A percentile compares a stretch with the other conserved stretches of the same genome.
Evolutionary conservation across 306 rosid genomes (phyloP).

Genomic region (Lablab purpureus): DNA sequence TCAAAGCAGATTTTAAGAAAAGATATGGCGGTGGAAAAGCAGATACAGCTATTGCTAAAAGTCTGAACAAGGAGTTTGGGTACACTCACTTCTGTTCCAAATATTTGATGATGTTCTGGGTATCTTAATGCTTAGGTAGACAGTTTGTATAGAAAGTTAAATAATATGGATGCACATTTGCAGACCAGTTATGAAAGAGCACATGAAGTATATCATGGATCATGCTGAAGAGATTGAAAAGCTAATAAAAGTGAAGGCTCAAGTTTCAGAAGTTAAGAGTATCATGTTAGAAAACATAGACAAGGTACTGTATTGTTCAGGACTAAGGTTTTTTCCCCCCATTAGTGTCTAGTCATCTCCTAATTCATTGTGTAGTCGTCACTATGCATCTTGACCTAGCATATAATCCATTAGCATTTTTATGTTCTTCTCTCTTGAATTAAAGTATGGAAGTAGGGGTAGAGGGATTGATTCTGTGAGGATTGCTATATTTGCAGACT

Average conservation of each 20-base stretch:
- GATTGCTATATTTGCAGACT: background rate
- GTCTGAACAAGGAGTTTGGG: constrained; percentile 97
- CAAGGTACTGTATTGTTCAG: constrained; percentile 47
- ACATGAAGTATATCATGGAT: constrained; percentile 89
- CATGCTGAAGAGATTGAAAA: constrained; percentile 94
- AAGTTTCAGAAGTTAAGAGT: constrained; percentile 89
- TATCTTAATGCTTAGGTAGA: constrained; percentile 27
- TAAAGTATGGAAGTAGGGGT: background rate
- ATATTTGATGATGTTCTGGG: constrained; percentile 2
- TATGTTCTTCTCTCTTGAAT: background rate
- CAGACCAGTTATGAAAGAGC: constrained; percentile 91
- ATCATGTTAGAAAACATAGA: constrained; percentile 89
- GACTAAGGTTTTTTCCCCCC: background rate
- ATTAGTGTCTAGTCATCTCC: background rate
- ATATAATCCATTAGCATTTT: constrained; percentile 4
- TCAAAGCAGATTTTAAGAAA: constrained; percentile 81
- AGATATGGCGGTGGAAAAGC: constrained; percentile 96
- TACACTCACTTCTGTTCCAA: constrained; percentile 47
- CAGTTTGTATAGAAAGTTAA: background rate
- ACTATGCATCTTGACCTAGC: background rate
- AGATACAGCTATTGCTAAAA: constrained; percentile 81
- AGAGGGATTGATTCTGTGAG: background rate
- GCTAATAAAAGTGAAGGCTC: constrained; percentile 92
- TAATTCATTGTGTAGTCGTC: constrained; percentile 10
- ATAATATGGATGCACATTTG: constrained; percentile 44